Conservation (phyloP, 495 filamentous ascomycete genomes). For the Extremus antarcticus region DNA sequence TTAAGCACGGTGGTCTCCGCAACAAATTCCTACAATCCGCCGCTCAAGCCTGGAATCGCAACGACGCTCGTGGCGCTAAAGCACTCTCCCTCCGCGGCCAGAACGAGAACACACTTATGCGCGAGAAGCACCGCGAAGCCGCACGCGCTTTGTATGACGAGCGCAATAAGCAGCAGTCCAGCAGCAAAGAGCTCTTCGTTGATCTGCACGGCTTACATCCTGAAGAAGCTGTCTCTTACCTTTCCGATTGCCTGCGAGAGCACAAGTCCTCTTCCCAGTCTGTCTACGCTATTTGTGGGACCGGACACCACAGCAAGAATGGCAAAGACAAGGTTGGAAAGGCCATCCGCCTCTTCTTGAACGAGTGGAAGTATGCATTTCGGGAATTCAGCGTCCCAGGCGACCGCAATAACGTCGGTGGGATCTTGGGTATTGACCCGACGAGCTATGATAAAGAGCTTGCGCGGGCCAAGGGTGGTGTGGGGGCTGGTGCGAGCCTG, state of each 20-base stretch:
- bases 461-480: background rate
- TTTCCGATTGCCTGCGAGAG: constrained; percentile 75
- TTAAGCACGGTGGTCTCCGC: constrained; percentile 87
- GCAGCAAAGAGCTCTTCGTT: constrained; percentile 69
- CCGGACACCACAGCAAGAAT: constrained; percentile 95
- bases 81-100: constrained; percentile 88
- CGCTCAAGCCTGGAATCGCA: constrained; percentile 99
- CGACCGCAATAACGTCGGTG: constrained; percentile 79
- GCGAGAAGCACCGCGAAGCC: constrained; percentile 91
- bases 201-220: constrained; percentile 95
- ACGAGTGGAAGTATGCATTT: constrained; percentile 92
- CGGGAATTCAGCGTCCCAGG: constrained; percentile 93
- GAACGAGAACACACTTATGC: constrained; percentile 93
- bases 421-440: constrained; percentile 88
- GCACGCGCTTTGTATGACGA: constrained; percentile 87
- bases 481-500: constrained; percentile 7
- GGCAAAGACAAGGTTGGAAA: constrained; percentile 98
- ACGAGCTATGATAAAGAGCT: constrained; percentile 65
- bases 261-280: constrained; percentile 49
- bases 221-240: constrained; percentile 91
- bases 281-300: constrained; percentile 91
- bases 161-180: constrained; percentile 55
- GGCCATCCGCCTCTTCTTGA: constrained; percentile 78
- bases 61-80: constrained; percentile 92
- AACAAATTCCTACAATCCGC: constrained; percentile 98